Percentiles rank a stretch among this genome's conserved stretches.
phyloP scores from a whole-genome alignment of 768 basidiomycete species.

The Rhodotorula paludigena region DNA sequence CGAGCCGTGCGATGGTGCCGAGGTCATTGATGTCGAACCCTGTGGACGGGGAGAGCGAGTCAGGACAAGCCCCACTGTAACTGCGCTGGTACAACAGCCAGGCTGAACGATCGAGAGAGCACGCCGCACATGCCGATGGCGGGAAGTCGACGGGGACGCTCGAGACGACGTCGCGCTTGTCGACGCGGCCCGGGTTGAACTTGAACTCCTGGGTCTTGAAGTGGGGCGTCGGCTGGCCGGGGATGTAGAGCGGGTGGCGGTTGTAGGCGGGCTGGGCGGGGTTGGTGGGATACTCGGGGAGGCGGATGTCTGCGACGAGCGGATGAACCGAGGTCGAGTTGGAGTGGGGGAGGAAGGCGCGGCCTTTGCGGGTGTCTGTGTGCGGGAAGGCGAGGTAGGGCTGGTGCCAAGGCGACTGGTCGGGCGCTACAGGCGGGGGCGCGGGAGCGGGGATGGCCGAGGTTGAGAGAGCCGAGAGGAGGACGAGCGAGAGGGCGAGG shows the following conservation, averaged over 20 bases:
- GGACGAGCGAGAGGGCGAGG: background rate
- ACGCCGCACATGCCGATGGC: conserved; percentile 6
- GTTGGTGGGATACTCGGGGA: conserved; percentile 5
- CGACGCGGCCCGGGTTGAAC: background rate
- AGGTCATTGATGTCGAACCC: conserved; percentile 28
- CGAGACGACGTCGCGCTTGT: conserved; percentile 5
- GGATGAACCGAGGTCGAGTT: background rate
- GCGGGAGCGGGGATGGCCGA: background rate
- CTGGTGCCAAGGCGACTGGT: background rate
- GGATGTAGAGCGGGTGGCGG: conserved; percentile 10
- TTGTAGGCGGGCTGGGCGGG: background rate
- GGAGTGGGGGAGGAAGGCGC: background rate
- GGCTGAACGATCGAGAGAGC: too few species aligned
- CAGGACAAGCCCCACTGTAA: too few species aligned
- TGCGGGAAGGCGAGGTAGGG: conserved; percentile 10
- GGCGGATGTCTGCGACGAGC: background rate
- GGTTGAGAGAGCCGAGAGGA: background rate
- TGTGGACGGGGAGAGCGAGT: background rate
- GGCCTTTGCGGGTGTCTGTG: background rate
- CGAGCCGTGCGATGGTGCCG: conserved; percentile 12
- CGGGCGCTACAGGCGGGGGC: background rate
- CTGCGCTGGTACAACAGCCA: too few species aligned
- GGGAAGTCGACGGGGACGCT: conserved; percentile 3
- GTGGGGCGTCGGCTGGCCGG: background rate
- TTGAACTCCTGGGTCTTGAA: conserved; percentile 1